Conservation (phyloP, 495 filamentous ascomycete species). For the Xylaria nigripes region DNA sequence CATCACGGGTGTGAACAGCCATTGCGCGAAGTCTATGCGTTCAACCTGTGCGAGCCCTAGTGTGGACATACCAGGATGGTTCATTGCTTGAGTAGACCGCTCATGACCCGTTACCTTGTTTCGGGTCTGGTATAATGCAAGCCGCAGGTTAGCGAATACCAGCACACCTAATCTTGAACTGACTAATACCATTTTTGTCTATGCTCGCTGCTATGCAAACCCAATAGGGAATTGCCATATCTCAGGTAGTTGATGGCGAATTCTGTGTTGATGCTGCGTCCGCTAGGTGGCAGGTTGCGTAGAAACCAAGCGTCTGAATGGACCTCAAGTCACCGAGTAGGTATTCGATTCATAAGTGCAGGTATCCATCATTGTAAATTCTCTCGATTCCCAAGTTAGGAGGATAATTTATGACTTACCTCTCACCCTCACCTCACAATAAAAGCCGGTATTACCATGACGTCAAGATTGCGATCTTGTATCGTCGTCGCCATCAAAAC, state of each 20-base stretch:
- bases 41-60: not conserved
- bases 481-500: too few species aligned
- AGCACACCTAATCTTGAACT: not conserved
- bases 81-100: not conserved
- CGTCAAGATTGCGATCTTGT: too few species aligned
- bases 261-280: not conserved
- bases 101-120: not conserved
- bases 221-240: not conserved
- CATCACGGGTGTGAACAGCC: not conserved
- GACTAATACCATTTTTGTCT: not conserved
- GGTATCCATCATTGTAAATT: too few species aligned
- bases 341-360: not conserved
- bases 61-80: not conserved
- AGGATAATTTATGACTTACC: too few species aligned
- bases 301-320: not conserved
- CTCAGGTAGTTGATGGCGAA: not conserved
- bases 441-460: too few species aligned
- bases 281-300: too few species aligned
- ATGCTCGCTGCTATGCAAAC: not conserved
- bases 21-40: too few species aligned
- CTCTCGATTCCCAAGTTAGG: too few species aligned
- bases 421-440: too few species aligned
- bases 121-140: not conserved
- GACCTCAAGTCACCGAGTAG: not conserved
- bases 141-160: not conserved